Conservation (phyloP, 73 alveolate species). For the Paramecium tetraurelia region DNA sequence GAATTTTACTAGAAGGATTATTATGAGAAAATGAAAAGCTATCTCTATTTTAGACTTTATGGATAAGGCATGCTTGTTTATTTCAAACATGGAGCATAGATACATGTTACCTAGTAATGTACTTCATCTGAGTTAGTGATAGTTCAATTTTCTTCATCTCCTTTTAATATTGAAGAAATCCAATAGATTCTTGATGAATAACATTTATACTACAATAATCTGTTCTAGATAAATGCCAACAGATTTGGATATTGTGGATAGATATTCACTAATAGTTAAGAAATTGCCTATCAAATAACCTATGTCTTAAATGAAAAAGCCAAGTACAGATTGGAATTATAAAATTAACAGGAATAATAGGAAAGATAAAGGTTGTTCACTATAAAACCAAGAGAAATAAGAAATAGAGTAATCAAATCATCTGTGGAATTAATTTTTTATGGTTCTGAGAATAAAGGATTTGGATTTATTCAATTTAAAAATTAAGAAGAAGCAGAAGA, state of each 20-base stretch:
- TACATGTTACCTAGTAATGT: neutral
- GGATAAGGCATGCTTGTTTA: conserved; percentile 3
- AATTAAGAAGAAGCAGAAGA: neutral
- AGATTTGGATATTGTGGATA: neutral
- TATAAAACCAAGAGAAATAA: neutral
- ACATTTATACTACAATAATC: neutral
- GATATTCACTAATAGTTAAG: neutral
- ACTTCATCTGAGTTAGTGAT: neutral
- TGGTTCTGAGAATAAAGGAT: neutral
- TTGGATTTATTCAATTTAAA: neutral
- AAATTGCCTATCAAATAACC: neutral
- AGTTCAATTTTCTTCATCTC: neutral
- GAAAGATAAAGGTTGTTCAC: neutral
- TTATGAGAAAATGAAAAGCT: neutral
- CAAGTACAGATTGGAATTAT: neutral
- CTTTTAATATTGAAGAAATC: neutral
- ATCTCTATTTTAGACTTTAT: neutral
- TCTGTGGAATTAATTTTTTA: neutral
- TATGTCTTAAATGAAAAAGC: neutral
- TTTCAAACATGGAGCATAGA: neutral
- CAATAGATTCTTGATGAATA: neutral
- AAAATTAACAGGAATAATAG: neutral
- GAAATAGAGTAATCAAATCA: neutral
- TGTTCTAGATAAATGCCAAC: neutral
- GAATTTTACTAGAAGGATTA: neutral